Percentiles rank a stretch among this genome's conserved stretches.
Conservation (phyloP, 164 flowering plant species). For the Warburgia ugandensis region DNA sequence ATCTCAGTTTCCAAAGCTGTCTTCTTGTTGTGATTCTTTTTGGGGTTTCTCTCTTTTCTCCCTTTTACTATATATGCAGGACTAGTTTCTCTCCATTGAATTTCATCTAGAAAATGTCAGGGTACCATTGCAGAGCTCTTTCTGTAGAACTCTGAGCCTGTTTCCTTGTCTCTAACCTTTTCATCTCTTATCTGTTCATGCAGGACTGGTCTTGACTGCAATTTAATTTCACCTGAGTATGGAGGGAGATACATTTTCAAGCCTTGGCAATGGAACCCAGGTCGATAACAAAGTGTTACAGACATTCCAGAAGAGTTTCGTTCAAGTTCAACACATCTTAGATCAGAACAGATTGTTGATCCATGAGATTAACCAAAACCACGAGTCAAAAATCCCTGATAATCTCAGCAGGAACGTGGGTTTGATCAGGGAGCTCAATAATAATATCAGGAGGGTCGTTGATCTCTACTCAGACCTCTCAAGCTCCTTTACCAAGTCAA, state of each 20-base stretch:
- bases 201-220: constrained; percentile 8
- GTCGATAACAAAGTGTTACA: constrained; percentile 60
- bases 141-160: background rate
- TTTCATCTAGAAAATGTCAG: background rate
- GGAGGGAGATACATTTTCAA: constrained; percentile 48
- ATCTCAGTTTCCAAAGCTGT: background rate
- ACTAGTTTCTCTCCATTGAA: background rate
- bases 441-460: constrained; percentile 79
- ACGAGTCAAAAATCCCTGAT: constrained; percentile 67
- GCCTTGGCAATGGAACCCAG: constrained; percentile 44
- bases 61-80: background rate
- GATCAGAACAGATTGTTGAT: constrained; percentile 53
- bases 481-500: constrained; percentile 44
- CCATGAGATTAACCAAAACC: constrained; percentile 82
- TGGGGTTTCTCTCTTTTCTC: background rate
- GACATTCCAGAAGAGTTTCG: constrained; percentile 49
- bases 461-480: constrained; percentile 73
- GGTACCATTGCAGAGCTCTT: background rate
- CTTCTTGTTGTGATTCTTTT: background rate
- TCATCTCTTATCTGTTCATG: background rate
- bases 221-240: constrained; percentile 3
- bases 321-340: constrained; percentile 12
- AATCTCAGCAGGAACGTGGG: constrained; percentile 70
- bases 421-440: constrained; percentile 74
- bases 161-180: background rate